Evolutionary conservation across 2,329 filamentous ascomycete species (phyloP).

Genomic region (Ophiostoma montium): DNA sequence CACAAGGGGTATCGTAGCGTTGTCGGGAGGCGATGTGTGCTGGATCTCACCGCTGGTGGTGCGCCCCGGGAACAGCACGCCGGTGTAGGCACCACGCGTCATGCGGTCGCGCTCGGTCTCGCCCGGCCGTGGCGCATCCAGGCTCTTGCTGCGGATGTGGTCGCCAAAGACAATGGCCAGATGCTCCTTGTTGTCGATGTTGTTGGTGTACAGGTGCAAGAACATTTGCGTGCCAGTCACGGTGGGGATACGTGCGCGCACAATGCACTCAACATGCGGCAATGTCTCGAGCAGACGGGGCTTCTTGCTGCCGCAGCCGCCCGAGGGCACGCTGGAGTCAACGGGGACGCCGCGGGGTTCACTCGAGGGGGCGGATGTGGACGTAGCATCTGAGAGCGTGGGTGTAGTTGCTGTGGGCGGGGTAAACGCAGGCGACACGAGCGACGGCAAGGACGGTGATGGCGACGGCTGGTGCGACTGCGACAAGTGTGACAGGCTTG

Average conservation of each 20-base stretch:
- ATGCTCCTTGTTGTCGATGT: constrained; percentile 88
- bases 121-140: constrained; percentile 57
- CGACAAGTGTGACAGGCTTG: neutral
- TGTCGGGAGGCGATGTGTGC: neutral
- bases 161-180: constrained; percentile 92
- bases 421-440: constrained; percentile 4
- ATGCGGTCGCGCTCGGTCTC: constrained; percentile 85
- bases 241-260: constrained; percentile 88
- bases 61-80: constrained; percentile 72
- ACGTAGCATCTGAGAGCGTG: neutral
- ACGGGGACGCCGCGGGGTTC: constrained; percentile 41
- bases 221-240: constrained; percentile 92
- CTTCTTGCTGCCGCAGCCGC: constrained; percentile 47
- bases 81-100: constrained; percentile 86
- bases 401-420: constrained; percentile 1
- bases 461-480: neutral
- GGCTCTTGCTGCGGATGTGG: constrained; percentile 57
- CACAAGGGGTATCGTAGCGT: constrained; percentile 48
- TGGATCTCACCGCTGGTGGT: constrained; percentile 50
- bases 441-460: neutral
- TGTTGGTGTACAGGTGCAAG: constrained; percentile 85
- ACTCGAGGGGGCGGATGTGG: neutral
- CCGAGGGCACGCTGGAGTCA: constrained; percentile 42
- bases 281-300: constrained; percentile 62
- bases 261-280: constrained; percentile 81